Percentiles rank a stretch among this genome's conserved stretches.
Conservation (phyloP, 129 eudicot species). For the Calendula officinalis region DNA sequence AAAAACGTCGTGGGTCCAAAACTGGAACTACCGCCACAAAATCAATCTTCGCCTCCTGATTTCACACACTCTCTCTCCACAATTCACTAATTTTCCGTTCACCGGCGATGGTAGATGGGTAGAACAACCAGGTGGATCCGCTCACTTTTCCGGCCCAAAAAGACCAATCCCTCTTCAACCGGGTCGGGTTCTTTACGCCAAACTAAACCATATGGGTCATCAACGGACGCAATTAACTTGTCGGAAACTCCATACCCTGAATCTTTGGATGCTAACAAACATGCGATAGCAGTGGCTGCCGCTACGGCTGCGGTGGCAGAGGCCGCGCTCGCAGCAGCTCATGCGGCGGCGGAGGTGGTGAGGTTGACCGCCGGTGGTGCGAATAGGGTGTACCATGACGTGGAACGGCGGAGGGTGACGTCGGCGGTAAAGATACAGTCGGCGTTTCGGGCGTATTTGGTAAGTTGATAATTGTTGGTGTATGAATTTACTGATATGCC, state of each 20-base stretch:
- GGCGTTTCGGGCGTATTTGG: conserved; percentile 90
- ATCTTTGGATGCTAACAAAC: conserved; percentile 70
- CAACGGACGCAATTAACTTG: background rate
- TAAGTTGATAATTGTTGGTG: conserved; percentile 20
- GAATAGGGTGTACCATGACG: conserved; percentile 27
- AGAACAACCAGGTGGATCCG: conserved; percentile 60
- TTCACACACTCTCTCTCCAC: conserved; percentile 5
- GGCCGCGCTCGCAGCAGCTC: conserved; percentile 96
- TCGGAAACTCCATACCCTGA: conserved; percentile 18
- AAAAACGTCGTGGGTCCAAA: conserved; percentile 40
- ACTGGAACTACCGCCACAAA: conserved; percentile 34
- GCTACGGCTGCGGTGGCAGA: conserved; percentile 97
- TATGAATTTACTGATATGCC: conserved; percentile 13
- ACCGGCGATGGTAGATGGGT: conserved; percentile 49
- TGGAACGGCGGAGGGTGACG: conserved; percentile 37
- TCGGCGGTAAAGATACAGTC: conserved; percentile 90
- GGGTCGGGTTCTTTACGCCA: conserved; percentile 12
- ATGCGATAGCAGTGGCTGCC: conserved; percentile 95
- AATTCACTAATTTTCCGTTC: conserved; percentile 1
- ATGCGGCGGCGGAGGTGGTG: conserved; percentile 95
- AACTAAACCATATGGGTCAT: background rate
- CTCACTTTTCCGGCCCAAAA: conserved; percentile 49
- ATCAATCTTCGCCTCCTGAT: background rate
- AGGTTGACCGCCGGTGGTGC: conserved; percentile 53
- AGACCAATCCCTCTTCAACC: conserved; percentile 25